A percentile compares a stretch with the other conserved stretches of the same genome.
Conservation (phyloP, 78 protist genomes). For the Creolimax fragrantissima region DNA sequence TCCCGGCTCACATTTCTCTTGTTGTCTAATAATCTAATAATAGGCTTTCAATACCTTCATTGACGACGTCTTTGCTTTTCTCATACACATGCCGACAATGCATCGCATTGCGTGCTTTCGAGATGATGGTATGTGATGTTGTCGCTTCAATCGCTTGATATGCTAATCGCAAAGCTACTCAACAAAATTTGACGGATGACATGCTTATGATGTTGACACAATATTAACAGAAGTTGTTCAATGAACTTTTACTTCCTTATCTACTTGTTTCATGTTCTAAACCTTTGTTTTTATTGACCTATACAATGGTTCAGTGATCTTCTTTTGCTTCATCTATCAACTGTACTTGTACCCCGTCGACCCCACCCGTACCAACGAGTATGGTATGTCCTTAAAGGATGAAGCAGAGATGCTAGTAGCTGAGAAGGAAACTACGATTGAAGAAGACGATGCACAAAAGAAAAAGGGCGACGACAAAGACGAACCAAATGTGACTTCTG, state of each 20-base stretch:
- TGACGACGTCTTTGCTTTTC: conserved; percentile 89
- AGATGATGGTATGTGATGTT: conserved; percentile 48
- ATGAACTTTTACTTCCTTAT: too few species aligned
- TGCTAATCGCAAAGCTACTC: too few species aligned
- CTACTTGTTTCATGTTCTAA: too few species aligned
- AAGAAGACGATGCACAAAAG: too few species aligned
- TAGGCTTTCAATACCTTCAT: conserved; percentile 90
- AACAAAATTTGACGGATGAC: too few species aligned
- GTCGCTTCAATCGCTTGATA: too few species aligned
- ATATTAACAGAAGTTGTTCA: too few species aligned
- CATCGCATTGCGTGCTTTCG: conserved; percentile 91
- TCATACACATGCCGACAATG: conserved; percentile 87
- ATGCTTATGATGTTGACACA: too few species aligned
- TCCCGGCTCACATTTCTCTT: background rate
- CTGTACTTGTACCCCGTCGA: conserved; percentile 89
- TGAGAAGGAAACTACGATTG: background rate
- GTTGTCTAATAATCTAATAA: too few species aligned
- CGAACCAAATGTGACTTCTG: too few species aligned
- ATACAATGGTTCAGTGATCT: conserved; percentile 57
- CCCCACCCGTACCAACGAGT: conserved; percentile 8
- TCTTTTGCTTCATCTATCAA: conserved; percentile 79
- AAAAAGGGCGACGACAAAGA: too few species aligned
- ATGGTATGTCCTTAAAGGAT: background rate
- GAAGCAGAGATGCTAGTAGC: background rate
- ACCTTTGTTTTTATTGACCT: too few species aligned